Evolutionary conservation across 805 yeast genomes (phyloP), one percentile per base, ranked within the genome.

Genomic region (Zygosaccharomyces siamensis): DNA sequence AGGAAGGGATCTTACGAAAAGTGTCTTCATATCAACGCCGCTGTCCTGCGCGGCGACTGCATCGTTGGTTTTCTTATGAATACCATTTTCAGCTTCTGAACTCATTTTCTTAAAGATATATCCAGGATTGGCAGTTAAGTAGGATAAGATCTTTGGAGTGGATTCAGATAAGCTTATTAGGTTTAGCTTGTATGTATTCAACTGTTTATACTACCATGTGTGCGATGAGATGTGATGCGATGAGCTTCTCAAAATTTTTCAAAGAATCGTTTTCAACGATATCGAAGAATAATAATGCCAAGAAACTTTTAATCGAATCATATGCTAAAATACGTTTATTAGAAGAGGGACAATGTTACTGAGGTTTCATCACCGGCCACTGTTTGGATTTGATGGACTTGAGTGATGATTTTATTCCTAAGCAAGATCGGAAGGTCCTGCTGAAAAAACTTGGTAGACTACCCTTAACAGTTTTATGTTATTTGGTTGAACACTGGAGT

Each of bases 1-100:
- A 2, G 98, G 98, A 31, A 92, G 74, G 3, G 90, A 77, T 55
- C 98, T 79, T 38, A 93, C 95, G 66, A 93, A 93, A 32, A 93
- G 72, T 20, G 95, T 86, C 61, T 72, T 69, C 54, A 59, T 59
- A 53, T 74, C 78, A 10, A 72, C 47, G 20, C 62, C 65, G 37
- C 63, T 63, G 10, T 61, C 66, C 24, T 45, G 46, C 23, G 37
- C 47, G 16, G 31, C 39, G 11, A 18, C 36, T 30, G 16, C 23
- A 23, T 20, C 26, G 28, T 41, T 41, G 10, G 37, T 18, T 30
- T 11, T 26, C 27, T 14, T 18, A 4, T 23, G 20, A 26, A 26
- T 21, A 39, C 7, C 32, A 39, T 21, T 14, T 16, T 38, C 30
- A 27, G 35, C 24, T 11, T 12, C 37, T 30, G 33, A 20, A 41